These are phyloP conservation scores for Peronospora destructor DNA, from an alignment of 352 stramenopile species.

Conservation along the genomic window DNA sequence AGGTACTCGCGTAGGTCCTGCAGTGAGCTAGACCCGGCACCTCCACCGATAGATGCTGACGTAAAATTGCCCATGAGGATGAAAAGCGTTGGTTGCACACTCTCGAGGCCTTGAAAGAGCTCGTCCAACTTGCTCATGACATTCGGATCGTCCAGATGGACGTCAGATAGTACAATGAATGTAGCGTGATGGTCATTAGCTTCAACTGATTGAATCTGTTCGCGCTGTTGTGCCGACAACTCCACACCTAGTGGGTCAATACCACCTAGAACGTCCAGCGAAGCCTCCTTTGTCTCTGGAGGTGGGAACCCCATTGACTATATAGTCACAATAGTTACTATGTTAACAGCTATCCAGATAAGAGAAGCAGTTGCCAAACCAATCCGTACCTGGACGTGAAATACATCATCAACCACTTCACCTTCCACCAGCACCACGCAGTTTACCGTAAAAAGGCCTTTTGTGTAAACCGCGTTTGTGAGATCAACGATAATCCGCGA, in stretches of 20 bases:
- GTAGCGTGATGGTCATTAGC: conserved; percentile 72
- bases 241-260: conserved; percentile 81
- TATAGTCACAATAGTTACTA: neutral
- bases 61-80: conserved; percentile 93
- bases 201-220: conserved; percentile 79
- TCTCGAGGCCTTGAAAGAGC: conserved; percentile 85
- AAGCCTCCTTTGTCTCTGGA: conserved; percentile 74
- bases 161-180: conserved; percentile 92
- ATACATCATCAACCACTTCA: conserved; percentile 88
- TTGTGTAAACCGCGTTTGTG: conserved; percentile 66
- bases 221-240: conserved; percentile 66
- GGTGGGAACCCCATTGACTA: conserved; percentile 88
- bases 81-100: conserved; percentile 76
- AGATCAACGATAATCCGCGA: conserved; percentile 77
- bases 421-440: conserved; percentile 90
- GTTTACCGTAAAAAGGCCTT: conserved; percentile 89
- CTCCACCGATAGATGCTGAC: conserved; percentile 67
- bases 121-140: conserved; percentile 86
- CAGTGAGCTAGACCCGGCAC: conserved; percentile 56
- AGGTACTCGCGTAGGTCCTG: conserved; percentile 81
- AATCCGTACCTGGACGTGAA: conserved; percentile 76
- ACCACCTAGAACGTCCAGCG: conserved; percentile 63
- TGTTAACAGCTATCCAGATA: neutral
- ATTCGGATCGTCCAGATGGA: conserved; percentile 89
- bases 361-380: neutral